These are phyloP conservation scores for Mycena pura DNA, from an alignment of 768 basidiomycete genomes.

Conservation along the genomic window DNA sequence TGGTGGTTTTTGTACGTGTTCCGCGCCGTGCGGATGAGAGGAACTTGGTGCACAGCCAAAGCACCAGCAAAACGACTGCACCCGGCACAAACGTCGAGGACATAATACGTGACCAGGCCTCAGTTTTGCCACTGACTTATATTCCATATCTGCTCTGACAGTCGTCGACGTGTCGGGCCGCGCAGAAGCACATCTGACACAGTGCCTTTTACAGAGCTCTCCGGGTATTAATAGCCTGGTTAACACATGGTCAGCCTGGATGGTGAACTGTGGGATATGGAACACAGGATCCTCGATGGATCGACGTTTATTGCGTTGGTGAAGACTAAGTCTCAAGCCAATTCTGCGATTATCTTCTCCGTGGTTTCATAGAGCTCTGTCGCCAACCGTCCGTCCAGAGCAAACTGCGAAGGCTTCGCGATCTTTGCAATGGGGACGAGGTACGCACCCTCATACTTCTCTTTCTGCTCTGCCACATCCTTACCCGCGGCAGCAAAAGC, in stretches of 20 bases:
- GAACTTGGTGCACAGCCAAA: conserved; percentile 10
- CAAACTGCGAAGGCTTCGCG: conserved; percentile 14
- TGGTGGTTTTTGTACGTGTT: conserved; percentile 5
- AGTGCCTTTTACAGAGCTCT: too few species aligned
- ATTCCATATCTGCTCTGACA: too few species aligned
- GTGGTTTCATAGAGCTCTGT: conserved; percentile 38
- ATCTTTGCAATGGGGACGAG: conserved; percentile 34
- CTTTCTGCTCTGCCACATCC: conserved; percentile 26
- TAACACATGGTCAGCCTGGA: too few species aligned
- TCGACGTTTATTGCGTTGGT: too few species aligned
- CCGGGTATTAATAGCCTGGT: too few species aligned
- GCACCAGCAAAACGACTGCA: not conserved
- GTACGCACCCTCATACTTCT: conserved; percentile 39
- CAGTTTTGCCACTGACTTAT: too few species aligned
- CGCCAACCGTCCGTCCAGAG: conserved; percentile 30
- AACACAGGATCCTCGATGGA: too few species aligned
- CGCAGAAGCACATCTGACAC: too few species aligned
- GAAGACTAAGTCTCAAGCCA: not conserved
- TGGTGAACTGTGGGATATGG: too few species aligned
- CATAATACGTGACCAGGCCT: not conserved
- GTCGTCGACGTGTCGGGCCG: too few species aligned
- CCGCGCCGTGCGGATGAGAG: not conserved
- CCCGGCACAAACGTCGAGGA: conserved; percentile 4
- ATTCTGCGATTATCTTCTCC: conserved; percentile 23
- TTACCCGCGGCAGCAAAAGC: conserved; percentile 37